Percentiles rank a stretch among this genome's conserved stretches.
Evolutionary conservation across 768 basidiomycete genomes (phyloP).

Genomic region (Suillus discolor): DNA sequence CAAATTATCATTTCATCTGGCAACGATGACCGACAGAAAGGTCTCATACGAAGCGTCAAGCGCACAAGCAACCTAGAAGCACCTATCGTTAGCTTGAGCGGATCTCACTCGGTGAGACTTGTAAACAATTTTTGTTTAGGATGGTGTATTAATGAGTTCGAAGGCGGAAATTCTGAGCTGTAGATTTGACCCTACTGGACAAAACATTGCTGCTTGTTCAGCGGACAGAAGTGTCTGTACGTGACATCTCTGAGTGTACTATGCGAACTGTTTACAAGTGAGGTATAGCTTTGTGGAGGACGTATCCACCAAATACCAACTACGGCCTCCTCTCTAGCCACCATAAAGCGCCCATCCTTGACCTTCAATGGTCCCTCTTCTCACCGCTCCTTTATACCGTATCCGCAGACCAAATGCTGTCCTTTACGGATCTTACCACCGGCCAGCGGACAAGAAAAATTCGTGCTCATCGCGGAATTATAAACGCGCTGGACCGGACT

Average conservation of each 20-base stretch:
- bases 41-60: slow-evolving; percentile 81
- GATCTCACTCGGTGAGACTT: slow-evolving; percentile 77
- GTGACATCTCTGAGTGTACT: slow-evolving; percentile 34
- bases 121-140: slow-evolving; percentile 6
- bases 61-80: slow-evolving; percentile 93
- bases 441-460: slow-evolving; percentile 82
- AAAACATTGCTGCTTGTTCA: slow-evolving; percentile 91
- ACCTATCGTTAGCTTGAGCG: slow-evolving; percentile 89
- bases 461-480: slow-evolving; percentile 87
- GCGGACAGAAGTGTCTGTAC: slow-evolving; percentile 88
- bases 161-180: slow-evolving; percentile 89
- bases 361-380: slow-evolving; percentile 87
- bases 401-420: slow-evolving; percentile 86
- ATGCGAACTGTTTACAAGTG: slow-evolving; percentile 3
- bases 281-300: slow-evolving; percentile 78
- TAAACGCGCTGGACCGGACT: slow-evolving; percentile 88
- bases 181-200: slow-evolving; percentile 92
- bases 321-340: slow-evolving; percentile 83
- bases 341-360: slow-evolving; percentile 90
- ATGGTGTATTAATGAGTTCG: background rate
- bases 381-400: slow-evolving; percentile 78
- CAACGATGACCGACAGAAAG: slow-evolving; percentile 73
- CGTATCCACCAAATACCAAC: slow-evolving; percentile 91
- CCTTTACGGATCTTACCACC: slow-evolving; percentile 76
- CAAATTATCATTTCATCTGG: slow-evolving; percentile 80